Base-by-base conservation (phyloP, 768 basidiomycete species). In the Ephemerocybe angulata region DNA sequence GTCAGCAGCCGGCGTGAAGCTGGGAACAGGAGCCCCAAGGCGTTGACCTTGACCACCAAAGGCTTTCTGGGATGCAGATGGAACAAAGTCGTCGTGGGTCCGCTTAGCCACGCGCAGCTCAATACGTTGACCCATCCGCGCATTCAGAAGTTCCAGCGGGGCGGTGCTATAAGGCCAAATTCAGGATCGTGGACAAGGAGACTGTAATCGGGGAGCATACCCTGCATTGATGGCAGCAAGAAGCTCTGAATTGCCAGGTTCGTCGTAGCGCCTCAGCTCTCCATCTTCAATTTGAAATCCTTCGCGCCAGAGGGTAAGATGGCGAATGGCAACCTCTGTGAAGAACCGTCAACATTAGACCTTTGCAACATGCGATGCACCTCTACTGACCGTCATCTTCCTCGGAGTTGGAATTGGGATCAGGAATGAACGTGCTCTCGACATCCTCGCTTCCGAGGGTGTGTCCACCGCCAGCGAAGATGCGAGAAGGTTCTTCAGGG, bases 241-340 rank as follows among this genome's bases (percentile, higher is more conserved):
- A 11, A 93, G 70, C 51, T 79, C 77, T 38, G 82, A 76, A 59
- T 93, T 85, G 17, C 73, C 76, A 0, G 91, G 90, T 57, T 94
- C 84, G 54, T 90, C 87, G 66, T 97, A 97, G 21, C 80, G 75
- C 80, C 90, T 81, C 52, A 98, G 73, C 28, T 86, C 85, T 4
- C 93, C 92, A 58, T 93, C 91, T 63, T 97, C 91, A 42, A 98
- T 81, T 44, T 86, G 86, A 70, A 97, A 98, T 0, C 97, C 97
- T 56, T 98, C 82, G 37, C 85, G 80, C 96, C 96, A 98, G 72
- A 98, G 90, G 0, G 88, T 94, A 40, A 98, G 73, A 53, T 82
- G 79, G 8, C 96, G 85, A 46, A 85, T 81, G 0, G 77, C 87
- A 3, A 81, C 76, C 54, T 80, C 79, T 56, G 78, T 33, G 10